phyloP scores from a whole-genome alignment of 176 grass and related monocot species.

The Leersia perrieri region DNA sequence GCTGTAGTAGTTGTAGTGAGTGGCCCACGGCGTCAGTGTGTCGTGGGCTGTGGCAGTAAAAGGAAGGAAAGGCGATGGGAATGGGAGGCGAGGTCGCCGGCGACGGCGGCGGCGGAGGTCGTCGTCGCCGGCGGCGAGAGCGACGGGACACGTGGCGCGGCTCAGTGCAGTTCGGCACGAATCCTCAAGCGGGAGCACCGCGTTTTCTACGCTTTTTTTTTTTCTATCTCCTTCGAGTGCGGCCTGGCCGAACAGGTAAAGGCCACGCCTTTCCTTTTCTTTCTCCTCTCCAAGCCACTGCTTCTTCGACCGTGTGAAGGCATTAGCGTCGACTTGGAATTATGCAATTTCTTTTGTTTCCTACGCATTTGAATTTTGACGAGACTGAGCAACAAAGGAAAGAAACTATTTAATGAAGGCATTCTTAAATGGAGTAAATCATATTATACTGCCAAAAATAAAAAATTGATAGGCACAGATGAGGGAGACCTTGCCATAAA shows the following conservation, averaged over 20 bases:
- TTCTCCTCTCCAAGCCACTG: slow-evolving; percentile 1
- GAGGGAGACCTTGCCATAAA: not conserved
- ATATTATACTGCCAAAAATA: not conserved
- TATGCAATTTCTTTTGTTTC: not conserved
- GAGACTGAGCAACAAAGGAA: not conserved
- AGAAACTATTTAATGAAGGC: not conserved
- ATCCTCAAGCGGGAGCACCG: not conserved
- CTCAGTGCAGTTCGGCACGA: not conserved
- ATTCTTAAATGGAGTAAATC: slow-evolving; percentile 15
- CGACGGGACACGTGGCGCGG: not conserved
- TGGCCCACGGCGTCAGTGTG: not conserved
- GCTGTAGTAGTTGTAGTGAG: not conserved
- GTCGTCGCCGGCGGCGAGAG: not conserved
- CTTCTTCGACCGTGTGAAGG: not conserved
- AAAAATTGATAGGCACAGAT: not conserved
- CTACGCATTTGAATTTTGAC: not conserved
- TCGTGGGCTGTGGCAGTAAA: too few species aligned
- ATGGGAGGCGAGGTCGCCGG: not conserved
- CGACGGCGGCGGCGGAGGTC: not conserved
- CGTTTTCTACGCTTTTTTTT: not conserved
- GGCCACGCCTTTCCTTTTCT: slow-evolving; percentile 2
- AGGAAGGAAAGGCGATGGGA: too few species aligned
- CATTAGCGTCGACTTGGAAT: not conserved
- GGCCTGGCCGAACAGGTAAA: slow-evolving; percentile 19
- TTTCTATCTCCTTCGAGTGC: not conserved